Conservation (phyloP, 2,329 filamentous ascomycete species). For the Macroventuria anomochaeta region DNA sequence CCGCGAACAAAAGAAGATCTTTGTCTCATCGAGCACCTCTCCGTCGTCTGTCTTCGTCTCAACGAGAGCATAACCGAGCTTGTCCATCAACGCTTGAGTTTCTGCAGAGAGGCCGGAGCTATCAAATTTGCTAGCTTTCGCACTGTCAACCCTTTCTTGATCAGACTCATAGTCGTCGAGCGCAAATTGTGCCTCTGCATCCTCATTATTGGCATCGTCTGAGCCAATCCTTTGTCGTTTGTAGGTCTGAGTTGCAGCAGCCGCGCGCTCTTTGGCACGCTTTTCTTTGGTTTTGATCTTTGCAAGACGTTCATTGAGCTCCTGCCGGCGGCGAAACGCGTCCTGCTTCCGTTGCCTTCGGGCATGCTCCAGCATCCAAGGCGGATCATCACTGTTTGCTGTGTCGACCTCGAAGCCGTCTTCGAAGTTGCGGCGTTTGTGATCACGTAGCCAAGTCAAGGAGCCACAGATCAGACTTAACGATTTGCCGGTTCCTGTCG, state of each 20-base stretch:
- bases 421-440: conserved; percentile 70
- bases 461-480: conserved; percentile 88
- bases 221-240: conserved; percentile 51
- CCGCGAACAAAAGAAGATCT: conserved; percentile 90
- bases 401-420: conserved; percentile 57
- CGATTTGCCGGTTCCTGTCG: conserved; percentile 93
- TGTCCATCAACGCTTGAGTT: conserved; percentile 75
- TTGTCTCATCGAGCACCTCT: conserved; percentile 69
- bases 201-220: conserved; percentile 15
- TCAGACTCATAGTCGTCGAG: conserved; percentile 78
- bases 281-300: conserved; percentile 67
- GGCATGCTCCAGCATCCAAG: conserved; percentile 84
- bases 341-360: conserved; percentile 71
- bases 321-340: conserved; percentile 69
- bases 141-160: conserved; percentile 50
- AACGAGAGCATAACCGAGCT: conserved; percentile 50
- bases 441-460: conserved; percentile 86
- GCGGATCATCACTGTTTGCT: conserved; percentile 71
- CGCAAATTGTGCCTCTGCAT: conserved; percentile 72
- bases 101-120: conserved; percentile 70
- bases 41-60: conserved; percentile 54
- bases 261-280: conserved; percentile 62
- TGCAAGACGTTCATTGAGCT: conserved; percentile 75
- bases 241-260: conserved; percentile 54
- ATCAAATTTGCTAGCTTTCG: conserved; percentile 30